phyloP scores from a whole-genome alignment of 441 rosid species.

The Mallotus repandus region DNA sequence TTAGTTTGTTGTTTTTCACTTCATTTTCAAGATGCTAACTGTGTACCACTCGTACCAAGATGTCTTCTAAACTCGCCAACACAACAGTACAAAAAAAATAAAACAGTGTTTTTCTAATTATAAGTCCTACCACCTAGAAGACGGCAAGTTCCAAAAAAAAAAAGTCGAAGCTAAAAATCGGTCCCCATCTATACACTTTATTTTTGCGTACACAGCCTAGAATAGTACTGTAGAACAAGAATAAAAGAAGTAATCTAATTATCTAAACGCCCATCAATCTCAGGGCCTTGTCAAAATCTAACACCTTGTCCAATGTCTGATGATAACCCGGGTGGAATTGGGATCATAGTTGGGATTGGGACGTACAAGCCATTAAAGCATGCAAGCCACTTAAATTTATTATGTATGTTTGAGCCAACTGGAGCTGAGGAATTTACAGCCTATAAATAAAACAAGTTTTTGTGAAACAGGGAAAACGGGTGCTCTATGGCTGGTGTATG shows the following conservation, averaged over 20 bases:
- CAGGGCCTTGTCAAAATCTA: conserved; percentile 19
- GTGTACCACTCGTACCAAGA: too few relatives aligned
- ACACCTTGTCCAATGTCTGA: neutral
- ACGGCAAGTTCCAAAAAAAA: neutral
- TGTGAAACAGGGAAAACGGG: too few relatives aligned
- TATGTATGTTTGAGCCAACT: too few relatives aligned
- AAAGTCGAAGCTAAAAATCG: neutral
- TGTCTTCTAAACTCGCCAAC: too few relatives aligned
- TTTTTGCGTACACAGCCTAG: neutral
- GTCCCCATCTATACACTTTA: neutral
- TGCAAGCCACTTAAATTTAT: too few relatives aligned
- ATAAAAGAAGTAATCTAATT: neutral
- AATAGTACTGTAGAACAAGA: neutral
- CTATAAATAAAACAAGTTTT: too few relatives aligned
- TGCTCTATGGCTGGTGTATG: too few relatives aligned
- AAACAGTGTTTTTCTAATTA: neutral
- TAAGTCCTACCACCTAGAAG: neutral
- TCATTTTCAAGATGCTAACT: too few relatives aligned
- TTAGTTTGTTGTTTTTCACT: too few relatives aligned
- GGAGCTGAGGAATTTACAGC: too few relatives aligned
- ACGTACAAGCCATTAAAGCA: too few relatives aligned
- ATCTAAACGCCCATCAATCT: neutral
- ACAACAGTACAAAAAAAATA: neutral
- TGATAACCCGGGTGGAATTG: neutral
- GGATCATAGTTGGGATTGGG: neutral